Evolutionary conservation across 257 asterid genomes (phyloP).

Genomic region (Marsdenia floribunda): DNA sequence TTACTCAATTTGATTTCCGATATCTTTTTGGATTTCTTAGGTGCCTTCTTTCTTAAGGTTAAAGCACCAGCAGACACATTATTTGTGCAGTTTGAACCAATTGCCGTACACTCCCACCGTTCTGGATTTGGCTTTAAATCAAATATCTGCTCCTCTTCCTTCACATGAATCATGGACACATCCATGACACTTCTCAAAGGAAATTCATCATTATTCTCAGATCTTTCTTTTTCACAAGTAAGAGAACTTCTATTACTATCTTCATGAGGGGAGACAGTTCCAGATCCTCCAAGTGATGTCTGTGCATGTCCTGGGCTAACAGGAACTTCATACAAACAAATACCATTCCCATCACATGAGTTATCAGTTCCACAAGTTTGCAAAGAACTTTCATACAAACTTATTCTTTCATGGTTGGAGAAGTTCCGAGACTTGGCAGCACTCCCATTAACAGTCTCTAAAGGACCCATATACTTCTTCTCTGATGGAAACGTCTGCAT

Average conservation of each 20-base stretch:
- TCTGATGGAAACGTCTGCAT: slow-evolving; percentile 18
- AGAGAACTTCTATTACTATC: slow-evolving; percentile 47
- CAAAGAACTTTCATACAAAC: slow-evolving; percentile 21
- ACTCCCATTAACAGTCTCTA: slow-evolving; percentile 24
- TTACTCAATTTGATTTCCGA: slow-evolving; percentile 53
- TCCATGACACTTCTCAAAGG: slow-evolving; percentile 6
- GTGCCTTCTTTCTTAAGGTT: slow-evolving; percentile 31
- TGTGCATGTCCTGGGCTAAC: slow-evolving; percentile 41
- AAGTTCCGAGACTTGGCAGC: slow-evolving; percentile 43
- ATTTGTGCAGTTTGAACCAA: slow-evolving; percentile 11
- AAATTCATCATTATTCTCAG: slow-evolving; percentile 22
- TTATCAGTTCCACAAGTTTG: slow-evolving; percentile 41
- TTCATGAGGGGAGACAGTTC: slow-evolving; percentile 33
- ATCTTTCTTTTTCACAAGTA: slow-evolving; percentile 32
- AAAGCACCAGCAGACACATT: slow-evolving; percentile 16
- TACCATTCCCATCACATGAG: slow-evolving; percentile 35
- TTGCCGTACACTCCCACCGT: slow-evolving; percentile 7
- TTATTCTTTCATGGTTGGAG: slow-evolving; percentile 38
- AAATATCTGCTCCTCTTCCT: slow-evolving; percentile 27
- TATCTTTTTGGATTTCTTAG: slow-evolving; percentile 62
- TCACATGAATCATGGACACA: not conserved
- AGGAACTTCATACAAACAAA: slow-evolving; percentile 58
- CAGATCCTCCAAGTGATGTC: slow-evolving; percentile 34
- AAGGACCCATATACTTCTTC: slow-evolving; percentile 17
- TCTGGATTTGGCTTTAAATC: slow-evolving; percentile 1